Evolutionary conservation across 495 filamentous ascomycete genomes (phyloP).

Genomic region (Penicillium atrosanguineum): DNA sequence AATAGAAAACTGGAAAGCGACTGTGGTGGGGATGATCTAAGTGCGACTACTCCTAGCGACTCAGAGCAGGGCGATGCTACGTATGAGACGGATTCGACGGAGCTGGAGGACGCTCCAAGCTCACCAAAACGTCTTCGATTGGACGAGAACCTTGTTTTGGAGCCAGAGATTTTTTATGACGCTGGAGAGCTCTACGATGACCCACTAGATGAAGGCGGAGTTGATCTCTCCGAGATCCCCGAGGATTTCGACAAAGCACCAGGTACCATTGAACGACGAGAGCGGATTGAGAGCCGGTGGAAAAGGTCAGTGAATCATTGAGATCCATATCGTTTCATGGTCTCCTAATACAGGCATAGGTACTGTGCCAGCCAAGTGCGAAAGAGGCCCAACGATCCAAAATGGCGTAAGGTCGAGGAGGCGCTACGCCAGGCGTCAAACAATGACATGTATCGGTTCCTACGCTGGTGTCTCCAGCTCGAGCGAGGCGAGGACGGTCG

Average conservation of each 20-base stretch:
- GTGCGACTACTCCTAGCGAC: conserved; percentile 2
- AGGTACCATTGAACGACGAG: conserved; percentile 13
- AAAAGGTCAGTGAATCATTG: conserved; percentile 7
- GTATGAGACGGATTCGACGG: conserved; percentile 8
- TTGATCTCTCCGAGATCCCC: conserved; percentile 18
- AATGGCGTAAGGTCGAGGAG: conserved; percentile 9
- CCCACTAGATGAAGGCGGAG: conserved; percentile 14
- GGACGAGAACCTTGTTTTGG: conserved; percentile 1
- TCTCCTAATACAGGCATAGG: conserved; percentile 2
- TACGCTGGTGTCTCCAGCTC: conserved; percentile 13
- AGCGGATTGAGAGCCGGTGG: conserved; percentile 17
- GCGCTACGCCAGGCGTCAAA: conserved; percentile 12
- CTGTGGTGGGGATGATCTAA: background rate
- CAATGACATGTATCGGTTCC: conserved; percentile 16
- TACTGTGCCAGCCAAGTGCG: conserved; percentile 8
- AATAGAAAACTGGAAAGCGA: conserved; percentile 6
- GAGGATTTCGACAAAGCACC: conserved; percentile 20
- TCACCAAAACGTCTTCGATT: conserved; percentile 10
- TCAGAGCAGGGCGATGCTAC: conserved; percentile 5
- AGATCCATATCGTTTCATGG: background rate
- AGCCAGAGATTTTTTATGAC: background rate
- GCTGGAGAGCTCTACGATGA: conserved; percentile 8
- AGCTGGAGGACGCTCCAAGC: background rate
- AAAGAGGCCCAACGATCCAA: conserved; percentile 8
- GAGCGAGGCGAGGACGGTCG: conserved; percentile 6